Base-by-base conservation (phyloP, 2,329 filamentous ascomycete genomes). In the Macrophomina phaseolina region DNA sequence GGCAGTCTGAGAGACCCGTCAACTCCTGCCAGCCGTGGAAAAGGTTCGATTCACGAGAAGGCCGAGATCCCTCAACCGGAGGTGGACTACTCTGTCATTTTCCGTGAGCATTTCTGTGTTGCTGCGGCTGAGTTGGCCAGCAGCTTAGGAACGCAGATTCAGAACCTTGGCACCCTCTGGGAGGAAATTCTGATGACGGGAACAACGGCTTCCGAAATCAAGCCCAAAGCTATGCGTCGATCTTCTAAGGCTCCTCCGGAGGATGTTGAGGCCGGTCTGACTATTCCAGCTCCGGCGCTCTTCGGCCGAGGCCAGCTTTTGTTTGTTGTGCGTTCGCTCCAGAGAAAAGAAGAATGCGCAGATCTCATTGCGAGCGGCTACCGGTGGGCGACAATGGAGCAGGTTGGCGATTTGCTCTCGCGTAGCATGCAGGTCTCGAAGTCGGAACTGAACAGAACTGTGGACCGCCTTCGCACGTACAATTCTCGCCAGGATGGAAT, bases 101-200 rank as follows among this genome's bases (percentile, higher is more conserved):
- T 97, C 75, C 89, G 92, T 30, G 91, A 96, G 74, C 83, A 94
- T 9, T 97, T 96, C 76, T 96, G 92, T 73, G 84, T 92, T 9
- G 90, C 92, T 2, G 92, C 93, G 0, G 83, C 89, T 5, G 86
- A 89, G n/a, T 85, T 97, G 7, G 91, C 93, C 0, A 83, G 86
- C 12, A 86, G 87, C 63, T 82, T 94, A 69, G 87, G 87, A 68
- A 85, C 86, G 49, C 83, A 86, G 3, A 79, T 94, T 1, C 83
- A 86, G 6, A 83, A 88, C 4, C 78, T 91, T 7, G 92, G 92
- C 5, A 82, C 87, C 9, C 81, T 95, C 1, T 94, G 91, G 80
- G 90, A 94, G 69, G 89, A 92, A 70, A 90, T 95, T 6, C 79
- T 94, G 28, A 82, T 86, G 1, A 94, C 91, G 0, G 90, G 87